Base-by-base conservation (phyloP, 257 asterid species). In the Ligustrum vulgare region DNA sequence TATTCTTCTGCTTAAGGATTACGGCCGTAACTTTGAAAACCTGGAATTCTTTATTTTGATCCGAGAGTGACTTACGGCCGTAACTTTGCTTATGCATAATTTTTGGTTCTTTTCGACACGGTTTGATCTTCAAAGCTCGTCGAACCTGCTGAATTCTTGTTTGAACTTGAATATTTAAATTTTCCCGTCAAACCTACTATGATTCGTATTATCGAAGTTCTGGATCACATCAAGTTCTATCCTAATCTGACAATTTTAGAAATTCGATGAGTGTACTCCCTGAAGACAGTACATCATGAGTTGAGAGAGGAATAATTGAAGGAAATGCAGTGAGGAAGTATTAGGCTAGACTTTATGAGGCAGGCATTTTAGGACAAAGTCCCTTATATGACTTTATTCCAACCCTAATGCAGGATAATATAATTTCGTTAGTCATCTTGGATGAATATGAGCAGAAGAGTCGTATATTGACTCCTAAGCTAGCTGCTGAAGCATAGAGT, bases 401-500 rank as follows among this genome's bases (percentile, higher is more conserved):
- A 75, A 78, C 79, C 60, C 78, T 80, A 88, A 94, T 92, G 89
- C 96, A 92, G 72, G 93, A 87, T 68, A 92, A 73, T 82, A 95
- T 74, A 74, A 93, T 89, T 80, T 91, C 91, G 75, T 91, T 97
- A 60, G 98, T 95, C 93, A 89, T 87, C 74, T 87, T 87, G 56
- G 85, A 77, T 69, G 97, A 89, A 84, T 93, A 88, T 45, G 99
- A 91, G 77, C 79, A 88, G 77, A 91, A 91, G 80, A 92, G 78
- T 79, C 89, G 98, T 75, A 94, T 77, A 80, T 90, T 89, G 67
- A 94, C 85, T 82, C 99, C 96, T 78, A 94, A 85, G 86, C 94
- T 89, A 67, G 96, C 94, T 63, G 97, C 96, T 32, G 97, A 96
- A 73, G 99, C 98, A 71, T 91, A 92, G 78, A 95, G 87, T 85